Base-by-base conservation (phyloP, 148 eudicot genomes). In the Tetragonia tetragonoides region DNA sequence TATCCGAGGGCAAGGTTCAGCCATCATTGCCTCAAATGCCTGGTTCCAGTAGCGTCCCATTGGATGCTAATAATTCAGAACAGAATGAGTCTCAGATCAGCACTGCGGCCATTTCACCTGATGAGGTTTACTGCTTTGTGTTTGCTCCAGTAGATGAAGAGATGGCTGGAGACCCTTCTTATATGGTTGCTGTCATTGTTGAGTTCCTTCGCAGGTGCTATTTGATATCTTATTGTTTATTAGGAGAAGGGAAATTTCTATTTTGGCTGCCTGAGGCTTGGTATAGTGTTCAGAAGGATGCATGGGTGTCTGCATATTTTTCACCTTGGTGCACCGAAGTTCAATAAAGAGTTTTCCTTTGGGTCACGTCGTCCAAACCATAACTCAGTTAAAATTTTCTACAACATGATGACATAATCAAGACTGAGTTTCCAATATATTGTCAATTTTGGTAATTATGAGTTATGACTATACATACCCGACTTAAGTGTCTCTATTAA, bases 71-170 rank as follows among this genome's bases (percentile, higher is more conserved):
- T 84, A 66, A 76, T 73, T 66, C 86, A 73, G 91, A 83, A 71
- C 85, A 78, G 78, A 87, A 81, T 54, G 91, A 93, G 40, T 84
- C 87, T 80, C 93, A 85, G 85, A 77, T 92, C 76, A 80, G 84
- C 84, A 88, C 97, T 39, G 93, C 99, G 65, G 93, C 97, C 76
- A 85, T 90, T 66, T 90, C 99, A 72, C 93, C 97, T 44, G 92
- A 85, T 66, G 97, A 95, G 79, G 71, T 95, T 82, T 90, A 89
- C 82, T 86, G 85, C 79, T 88, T 39, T 78, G 97, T 95, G 74
- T 93, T 93, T 75, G 88, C 92, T 82, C 84, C 84, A 7, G 92
- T 84, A 18, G 95, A 93, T 78, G 97, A 91, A 82, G 97, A 95
- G 91, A 89, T 93, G 93, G 77, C 82, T 4, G 90, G 89, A 75